A percentile compares a stretch with the other conserved stretches of the same genome.
These are phyloP conservation scores for Termitomyces sp. DNA, from an alignment of 768 basidiomycete genomes.

Conservation along the genomic window DNA sequence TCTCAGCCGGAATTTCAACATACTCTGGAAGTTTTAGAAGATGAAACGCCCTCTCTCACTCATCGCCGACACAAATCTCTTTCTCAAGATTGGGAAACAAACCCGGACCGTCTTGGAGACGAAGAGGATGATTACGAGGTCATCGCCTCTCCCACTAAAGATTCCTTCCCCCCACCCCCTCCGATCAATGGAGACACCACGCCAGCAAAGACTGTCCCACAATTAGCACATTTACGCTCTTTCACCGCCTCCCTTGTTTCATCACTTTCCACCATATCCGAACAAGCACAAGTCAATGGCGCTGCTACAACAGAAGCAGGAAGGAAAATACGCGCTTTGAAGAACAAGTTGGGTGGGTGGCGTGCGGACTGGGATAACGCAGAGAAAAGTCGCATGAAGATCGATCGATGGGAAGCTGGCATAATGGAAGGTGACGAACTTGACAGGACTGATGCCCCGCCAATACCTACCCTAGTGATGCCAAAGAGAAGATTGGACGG, in stretches of 20 bases:
- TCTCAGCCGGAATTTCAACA: constrained; percentile 15
- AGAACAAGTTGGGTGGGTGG: constrained; percentile 80
- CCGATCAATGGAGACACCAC: constrained; percentile 47
- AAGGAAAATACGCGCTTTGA: constrained; percentile 78
- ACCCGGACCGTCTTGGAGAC: constrained; percentile 47
- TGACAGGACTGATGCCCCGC: constrained; percentile 18
- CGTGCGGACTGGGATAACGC: constrained; percentile 81
- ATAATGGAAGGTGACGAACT: constrained; percentile 35
- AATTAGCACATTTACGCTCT: constrained; percentile 66
- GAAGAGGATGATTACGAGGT: constrained; percentile 43
- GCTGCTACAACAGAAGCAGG: constrained; percentile 84
- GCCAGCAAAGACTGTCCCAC: constrained; percentile 54
- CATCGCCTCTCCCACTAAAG: constrained; percentile 47
- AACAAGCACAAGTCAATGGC: constrained; percentile 85
- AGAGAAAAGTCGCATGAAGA: constrained; percentile 68
- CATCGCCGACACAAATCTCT: constrained; percentile 24
- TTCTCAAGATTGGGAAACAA: constrained; percentile 57
- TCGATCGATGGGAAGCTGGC: constrained; percentile 79
- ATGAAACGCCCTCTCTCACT: constrained; percentile 25
- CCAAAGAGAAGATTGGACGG: constrained; percentile 54
- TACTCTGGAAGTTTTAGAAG: constrained; percentile 29
- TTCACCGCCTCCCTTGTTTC: constrained; percentile 71
- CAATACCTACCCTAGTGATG: constrained; percentile 24
- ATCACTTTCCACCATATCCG: constrained; percentile 73
- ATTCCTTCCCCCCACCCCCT: constrained; percentile 51